phyloP scores from a whole-genome alignment of 805 yeast species.

The Yamadazyma endophytica region DNA sequence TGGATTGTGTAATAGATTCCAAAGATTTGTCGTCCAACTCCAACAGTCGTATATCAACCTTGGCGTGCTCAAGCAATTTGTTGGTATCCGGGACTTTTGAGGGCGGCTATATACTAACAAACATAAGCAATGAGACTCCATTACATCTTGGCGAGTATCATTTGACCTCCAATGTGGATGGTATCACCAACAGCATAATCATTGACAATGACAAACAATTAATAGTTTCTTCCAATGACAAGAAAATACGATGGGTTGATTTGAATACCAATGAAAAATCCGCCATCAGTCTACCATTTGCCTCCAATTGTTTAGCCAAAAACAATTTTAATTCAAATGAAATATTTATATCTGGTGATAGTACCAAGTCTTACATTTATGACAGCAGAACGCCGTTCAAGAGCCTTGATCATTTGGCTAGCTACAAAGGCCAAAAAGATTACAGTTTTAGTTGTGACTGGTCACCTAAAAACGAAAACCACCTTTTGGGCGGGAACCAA shows the following conservation, averaged over 20 bases:
- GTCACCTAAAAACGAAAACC: slow-evolving; percentile 38
- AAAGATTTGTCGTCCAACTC: slow-evolving; percentile 21
- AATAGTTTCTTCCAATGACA: slow-evolving; percentile 50
- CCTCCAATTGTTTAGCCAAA: slow-evolving; percentile 47
- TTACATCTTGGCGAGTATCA: slow-evolving; percentile 27
- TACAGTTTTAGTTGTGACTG: slow-evolving; percentile 61
- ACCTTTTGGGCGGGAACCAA: slow-evolving; percentile 55
- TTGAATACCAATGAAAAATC: slow-evolving; percentile 14
- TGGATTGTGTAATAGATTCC: slow-evolving; percentile 39
- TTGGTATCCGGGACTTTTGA: slow-evolving; percentile 52
- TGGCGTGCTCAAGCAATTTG: slow-evolving; percentile 38
- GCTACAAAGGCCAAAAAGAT: slow-evolving; percentile 46
- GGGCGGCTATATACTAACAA: slow-evolving; percentile 43
- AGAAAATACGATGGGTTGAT: slow-evolving; percentile 39
- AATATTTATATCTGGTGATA: slow-evolving; percentile 50
- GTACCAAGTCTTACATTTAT: slow-evolving; percentile 35
- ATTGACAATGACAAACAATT: slow-evolving; percentile 29
- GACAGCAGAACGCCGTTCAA: slow-evolving; percentile 34
- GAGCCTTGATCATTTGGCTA: slow-evolving; percentile 10
- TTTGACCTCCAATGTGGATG: slow-evolving; percentile 42
- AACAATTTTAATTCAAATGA: slow-evolving; percentile 36
- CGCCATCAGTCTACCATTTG: slow-evolving; percentile 33
- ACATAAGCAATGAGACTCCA: slow-evolving; percentile 8
- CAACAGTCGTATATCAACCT: slow-evolving; percentile 44
- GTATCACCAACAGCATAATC: slow-evolving; percentile 49